These are phyloP conservation scores for Ricinus communis DNA, from an alignment of 345 rosid species.

Conservation along the genomic window DNA sequence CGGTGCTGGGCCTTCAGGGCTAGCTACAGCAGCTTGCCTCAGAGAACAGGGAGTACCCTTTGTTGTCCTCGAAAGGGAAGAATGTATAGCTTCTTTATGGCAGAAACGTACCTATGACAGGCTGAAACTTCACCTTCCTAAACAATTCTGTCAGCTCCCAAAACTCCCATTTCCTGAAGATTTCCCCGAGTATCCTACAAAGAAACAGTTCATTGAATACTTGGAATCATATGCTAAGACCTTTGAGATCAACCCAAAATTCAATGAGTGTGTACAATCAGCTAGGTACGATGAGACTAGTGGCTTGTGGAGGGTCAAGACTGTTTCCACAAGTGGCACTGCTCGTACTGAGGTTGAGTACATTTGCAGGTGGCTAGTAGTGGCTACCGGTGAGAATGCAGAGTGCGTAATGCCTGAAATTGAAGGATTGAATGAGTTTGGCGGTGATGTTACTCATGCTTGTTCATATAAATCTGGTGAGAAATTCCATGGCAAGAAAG, in stretches of 20 bases:
- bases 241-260: slow-evolving; percentile 59
- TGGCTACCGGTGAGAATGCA: slow-evolving; percentile 95
- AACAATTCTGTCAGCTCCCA: slow-evolving; percentile 54
- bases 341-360: slow-evolving; percentile 62
- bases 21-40: slow-evolving; percentile 46
- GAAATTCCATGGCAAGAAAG: slow-evolving; percentile 58
- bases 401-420: slow-evolving; percentile 71
- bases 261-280: slow-evolving; percentile 80
- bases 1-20: slow-evolving; percentile 46
- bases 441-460: slow-evolving; percentile 72
- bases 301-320: slow-evolving; percentile 77
- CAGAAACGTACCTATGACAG: slow-evolving; percentile 49
- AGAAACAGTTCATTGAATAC: slow-evolving; percentile 44
- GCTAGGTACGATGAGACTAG: slow-evolving; percentile 80
- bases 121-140: slow-evolving; percentile 55
- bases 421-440: slow-evolving; percentile 63
- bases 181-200: slow-evolving; percentile 42
- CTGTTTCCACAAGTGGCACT: slow-evolving; percentile 41
- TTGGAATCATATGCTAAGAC: slow-evolving; percentile 44
- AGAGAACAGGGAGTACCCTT: slow-evolving; percentile 49
- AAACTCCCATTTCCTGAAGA: slow-evolving; percentile 46
- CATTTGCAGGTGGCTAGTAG: slow-evolving; percentile 90
- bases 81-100: slow-evolving; percentile 52
- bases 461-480: slow-evolving; percentile 80
- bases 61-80: slow-evolving; percentile 45